Evolutionary conservation across 306 rosid species (phyloP), one percentile per base, ranked within the genome.

Genomic region (Quillaja saponaria): DNA sequence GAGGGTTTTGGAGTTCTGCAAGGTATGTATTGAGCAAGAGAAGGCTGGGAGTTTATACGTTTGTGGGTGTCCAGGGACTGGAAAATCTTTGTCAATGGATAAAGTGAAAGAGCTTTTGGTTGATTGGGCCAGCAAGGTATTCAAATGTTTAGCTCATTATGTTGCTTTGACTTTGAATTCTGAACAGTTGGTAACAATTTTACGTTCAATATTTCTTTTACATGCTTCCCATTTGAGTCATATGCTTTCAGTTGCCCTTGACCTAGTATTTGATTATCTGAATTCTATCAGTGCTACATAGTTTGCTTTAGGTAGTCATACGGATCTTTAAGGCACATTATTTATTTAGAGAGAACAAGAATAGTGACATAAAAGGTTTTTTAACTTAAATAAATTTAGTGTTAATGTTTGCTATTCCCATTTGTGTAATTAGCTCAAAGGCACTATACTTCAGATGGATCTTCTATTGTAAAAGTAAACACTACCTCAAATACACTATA

Each of bases 61-160:
- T 0, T 89, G 99, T 18, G 99, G 99, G 16, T 86, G 95, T 47
- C 96, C 99, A 0, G 99, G 99, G 44, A 89, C 99, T 0, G 96
- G 96, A 12, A 92, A 92, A 63, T 82, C 99, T 0, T 66, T 89
- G 44, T 84, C 95, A 20, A 85, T 84, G 81, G 95, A 80, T 38
- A 92, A 79, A 68, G 85, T 92, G 65, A 86, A 84, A 60, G 71
- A 47, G 34, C 46, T 13, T 54, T 68, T 92, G 55, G 73, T 71
- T 44, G 71, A 77, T 44, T 92, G 99, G 99, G 83, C 82, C 18
- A 48, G 11, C 9, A 78, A 89, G 90, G 99, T 80, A 54, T 34
- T 67, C 7, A 56, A n/a, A 10, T 53, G 42, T 8, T 25, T 25
- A 25, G 31, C 31, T 25, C n/a, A n/a, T n/a, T n/a, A n/a, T 13